phyloP scores from a whole-genome alignment of 768 basidiomycete genomes.

The Naganishia vishniacii region DNA sequence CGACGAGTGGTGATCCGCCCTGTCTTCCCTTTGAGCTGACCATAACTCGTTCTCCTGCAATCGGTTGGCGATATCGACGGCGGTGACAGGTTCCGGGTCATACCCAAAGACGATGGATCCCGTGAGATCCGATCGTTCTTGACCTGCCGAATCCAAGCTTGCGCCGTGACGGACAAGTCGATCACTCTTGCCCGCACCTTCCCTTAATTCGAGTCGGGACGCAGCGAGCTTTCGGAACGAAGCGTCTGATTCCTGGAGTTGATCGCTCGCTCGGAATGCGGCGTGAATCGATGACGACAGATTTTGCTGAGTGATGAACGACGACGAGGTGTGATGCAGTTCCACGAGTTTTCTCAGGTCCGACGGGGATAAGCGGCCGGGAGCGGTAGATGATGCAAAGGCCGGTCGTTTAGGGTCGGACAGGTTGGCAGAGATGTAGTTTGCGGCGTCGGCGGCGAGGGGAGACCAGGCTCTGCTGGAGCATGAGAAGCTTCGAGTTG shows the following conservation, averaged over 20 bases:
- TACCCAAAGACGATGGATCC: not conserved
- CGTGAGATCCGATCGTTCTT: slow-evolving; percentile 17
- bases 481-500: slow-evolving; percentile 17
- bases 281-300: slow-evolving; percentile 19
- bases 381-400: slow-evolving; percentile 6
- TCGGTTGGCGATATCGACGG: slow-evolving; percentile 8
- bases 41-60: slow-evolving; percentile 6
- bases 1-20: not conserved
- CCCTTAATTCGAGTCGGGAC: slow-evolving; percentile 13
- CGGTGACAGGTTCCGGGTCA: slow-evolving; percentile 8
- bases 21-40: slow-evolving; percentile 1
- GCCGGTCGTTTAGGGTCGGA: slow-evolving; percentile 24
- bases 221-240: slow-evolving; percentile 20
- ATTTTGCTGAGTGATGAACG: slow-evolving; percentile 35
- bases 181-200: slow-evolving; percentile 1
- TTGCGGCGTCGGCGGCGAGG: not conserved
- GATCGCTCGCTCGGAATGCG: slow-evolving; percentile 4
- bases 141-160: slow-evolving; percentile 3
- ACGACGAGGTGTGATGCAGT: slow-evolving; percentile 40
- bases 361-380: slow-evolving; percentile 27
- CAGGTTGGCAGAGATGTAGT: slow-evolving; percentile 25
- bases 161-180: slow-evolving; percentile 14
- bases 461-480: not conserved
- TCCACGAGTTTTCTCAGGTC: slow-evolving; percentile 37
- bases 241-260: slow-evolving; percentile 1